A percentile compares a stretch with the other conserved stretches of the same genome.
Evolutionary conservation across 176 grass and related monocot genomes (phyloP).

Genomic region (Oryza brachyantha): DNA sequence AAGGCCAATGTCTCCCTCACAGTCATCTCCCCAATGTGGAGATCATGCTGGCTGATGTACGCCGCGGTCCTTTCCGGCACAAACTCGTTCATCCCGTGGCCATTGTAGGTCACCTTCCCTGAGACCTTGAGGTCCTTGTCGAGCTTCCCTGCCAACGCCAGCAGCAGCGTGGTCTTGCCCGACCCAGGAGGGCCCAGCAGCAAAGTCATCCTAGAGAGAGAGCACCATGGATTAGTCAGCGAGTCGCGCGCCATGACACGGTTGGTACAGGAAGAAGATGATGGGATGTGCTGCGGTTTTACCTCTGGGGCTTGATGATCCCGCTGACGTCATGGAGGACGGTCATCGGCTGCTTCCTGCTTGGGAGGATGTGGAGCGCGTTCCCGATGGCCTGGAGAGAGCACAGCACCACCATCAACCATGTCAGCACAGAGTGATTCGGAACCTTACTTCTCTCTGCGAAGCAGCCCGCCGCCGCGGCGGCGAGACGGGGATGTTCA

Average conservation of each 20-base stretch:
- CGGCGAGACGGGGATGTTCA: not conserved
- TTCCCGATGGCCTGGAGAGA: constrained; percentile 50
- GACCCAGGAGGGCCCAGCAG: constrained; percentile 73
- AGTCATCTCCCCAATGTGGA: constrained; percentile 92
- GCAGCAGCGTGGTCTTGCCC: constrained; percentile 80
- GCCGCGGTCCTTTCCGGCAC: constrained; percentile 75
- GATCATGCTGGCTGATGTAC: constrained; percentile 90
- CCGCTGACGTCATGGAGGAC: constrained; percentile 64
- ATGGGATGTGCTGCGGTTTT: not conserved
- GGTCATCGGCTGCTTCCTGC: constrained; percentile 53
- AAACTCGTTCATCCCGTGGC: constrained; percentile 78
- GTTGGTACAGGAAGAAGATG: not conserved
- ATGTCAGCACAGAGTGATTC: not conserved
- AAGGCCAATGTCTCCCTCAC: constrained; percentile 85
- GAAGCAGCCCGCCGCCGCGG: not conserved
- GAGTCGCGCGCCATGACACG: not conserved
- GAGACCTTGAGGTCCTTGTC: constrained; percentile 61
- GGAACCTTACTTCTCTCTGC: not conserved
- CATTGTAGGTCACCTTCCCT: constrained; percentile 82
- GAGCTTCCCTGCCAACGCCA: constrained; percentile 81
- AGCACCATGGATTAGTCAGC: not conserved
- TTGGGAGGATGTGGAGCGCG: constrained; percentile 51
- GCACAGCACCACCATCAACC: not conserved
- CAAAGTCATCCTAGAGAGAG: constrained; percentile 67
- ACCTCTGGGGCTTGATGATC: constrained; percentile 62